Base-by-base conservation (phyloP, 768 basidiomycete genomes). In the Suillus alpinus region DNA sequence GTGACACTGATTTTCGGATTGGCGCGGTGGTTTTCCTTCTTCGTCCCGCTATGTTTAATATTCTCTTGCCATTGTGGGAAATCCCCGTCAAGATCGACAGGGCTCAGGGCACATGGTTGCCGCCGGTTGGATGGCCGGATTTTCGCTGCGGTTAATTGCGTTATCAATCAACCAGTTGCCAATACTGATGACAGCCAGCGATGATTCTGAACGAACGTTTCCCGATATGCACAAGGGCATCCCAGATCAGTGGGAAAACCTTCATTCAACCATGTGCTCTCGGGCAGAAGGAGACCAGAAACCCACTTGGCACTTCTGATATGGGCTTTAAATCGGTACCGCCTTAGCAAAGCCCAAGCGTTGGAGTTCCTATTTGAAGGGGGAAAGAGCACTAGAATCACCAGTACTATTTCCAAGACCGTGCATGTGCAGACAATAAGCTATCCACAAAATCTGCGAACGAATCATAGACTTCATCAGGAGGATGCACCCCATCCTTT, bases 371-470 rank as follows among this genome's bases (percentile, higher is more conserved):
- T 23, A 40, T 61, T 51, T 29, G 32, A 56, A 32, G 9, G 2
- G n/a, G 49, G 52, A 16, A 63, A 66, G 1, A 39, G 65, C 4
- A 36, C 34, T 26, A 8, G 0, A 37, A 53, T 53, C 26, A 26
- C 26, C 1, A 26, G 26, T 23, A 23, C 52, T 26, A 4, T 23
- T 37, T 37, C 8, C 4, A 36, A 52, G 6, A 4, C 32, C n/a
- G 3, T 32, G n/a, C n/a, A n/a, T 36, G 34, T 2, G 51, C 7
- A 10, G 52, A 53, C 36, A 39, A 26, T 39, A 55, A 55, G 9
- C 67, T 74, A n/a, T 86, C 80, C 1, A 87, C 78, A 59, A 87
- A 83, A 4, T 73, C 71, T 3, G 84, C 76, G 64, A 89, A 87
- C 4, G 76, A 80, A 32, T 81, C 81, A 57, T 68, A 80, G 3